Evolutionary conservation across 768 basidiomycete genomes (phyloP).

Genomic region (Lactifluus volemus): DNA sequence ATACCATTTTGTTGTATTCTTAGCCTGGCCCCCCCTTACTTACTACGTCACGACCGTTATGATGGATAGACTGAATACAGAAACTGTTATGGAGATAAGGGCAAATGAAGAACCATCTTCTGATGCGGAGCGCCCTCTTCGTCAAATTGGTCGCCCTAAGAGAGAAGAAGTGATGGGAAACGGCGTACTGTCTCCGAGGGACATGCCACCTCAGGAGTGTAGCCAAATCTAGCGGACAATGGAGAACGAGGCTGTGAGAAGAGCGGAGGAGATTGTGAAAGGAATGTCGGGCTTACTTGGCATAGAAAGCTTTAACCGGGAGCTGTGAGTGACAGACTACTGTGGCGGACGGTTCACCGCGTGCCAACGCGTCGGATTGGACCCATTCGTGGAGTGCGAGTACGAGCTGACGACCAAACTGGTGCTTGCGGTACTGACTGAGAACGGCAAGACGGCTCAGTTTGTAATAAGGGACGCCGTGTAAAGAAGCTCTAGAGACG

Average conservation of each 20-base stretch:
- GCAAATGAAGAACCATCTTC: slow-evolving; percentile 59
- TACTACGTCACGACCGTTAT: slow-evolving; percentile 28
- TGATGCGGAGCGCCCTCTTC: slow-evolving; percentile 84
- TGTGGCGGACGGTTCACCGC: slow-evolving; percentile 28
- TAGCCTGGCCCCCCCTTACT: slow-evolving; percentile 26
- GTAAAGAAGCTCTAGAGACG: slow-evolving; percentile 20
- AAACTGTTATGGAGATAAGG: slow-evolving; percentile 29
- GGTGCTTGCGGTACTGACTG: slow-evolving; percentile 51
- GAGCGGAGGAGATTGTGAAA: slow-evolving; percentile 13
- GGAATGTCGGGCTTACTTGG: slow-evolving; percentile 45
- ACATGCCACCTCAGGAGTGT: slow-evolving; percentile 48
- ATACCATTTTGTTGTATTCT: slow-evolving; percentile 34
- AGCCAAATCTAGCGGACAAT: slow-evolving; percentile 50
- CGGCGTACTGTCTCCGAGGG: neutral
- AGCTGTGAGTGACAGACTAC: slow-evolving; percentile 67
- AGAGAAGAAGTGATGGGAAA: slow-evolving; percentile 1
- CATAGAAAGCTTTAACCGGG: slow-evolving; percentile 62
- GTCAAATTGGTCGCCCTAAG: slow-evolving; percentile 64
- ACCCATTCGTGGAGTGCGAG: slow-evolving; percentile 53
- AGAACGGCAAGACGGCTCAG: slow-evolving; percentile 64
- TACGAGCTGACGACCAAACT: slow-evolving; percentile 62
- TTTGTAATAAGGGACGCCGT: slow-evolving; percentile 48
- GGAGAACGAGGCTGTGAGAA: slow-evolving; percentile 20
- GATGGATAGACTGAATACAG: slow-evolving; percentile 24
- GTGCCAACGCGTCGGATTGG: slow-evolving; percentile 28